Evolutionary conservation across 305 asterid species (phyloP), one percentile per base, ranked within the genome.

Genomic region (Fraxinus sp.): DNA sequence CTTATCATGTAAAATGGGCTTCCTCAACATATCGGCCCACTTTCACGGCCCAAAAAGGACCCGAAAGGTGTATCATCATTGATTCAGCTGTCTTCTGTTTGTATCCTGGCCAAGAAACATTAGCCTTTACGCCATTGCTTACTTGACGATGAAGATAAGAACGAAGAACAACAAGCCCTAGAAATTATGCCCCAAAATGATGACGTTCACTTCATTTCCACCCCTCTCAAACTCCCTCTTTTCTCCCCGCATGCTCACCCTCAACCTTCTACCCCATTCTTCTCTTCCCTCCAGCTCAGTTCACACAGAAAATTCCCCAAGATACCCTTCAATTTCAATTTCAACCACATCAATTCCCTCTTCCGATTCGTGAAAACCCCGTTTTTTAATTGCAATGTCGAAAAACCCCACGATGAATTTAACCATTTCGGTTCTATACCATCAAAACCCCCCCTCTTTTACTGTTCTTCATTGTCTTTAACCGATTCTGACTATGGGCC

Each of bases 381-480:
- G 9, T 77, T 87, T 73, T 43, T 81, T 20, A 79, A 70, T 66
- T 76, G 30, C 59, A 83, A 83, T 62, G 57, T 83, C 85, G 81
- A 32, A 30, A 87, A 82, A 78, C 87, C 85, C 46, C 36, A 10
- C 1, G 74, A 66, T 33, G 11, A 33, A 35, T 26, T 75, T 35
- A 36, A 4, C 26, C 79, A 33, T 28, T 84, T 85, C 75, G 84
- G 20, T n/a, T 84, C 35, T 66, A 55, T 26, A 1, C 83, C 20
- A 73, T 76, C 52, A 62, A 87, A 80, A 0, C 74, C 88, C 36
- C 93, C 92, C 16, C 90, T 91, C 24, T 88, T 94, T 66, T 90
- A 95, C 89, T 95, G 91, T n/a, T 90, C 98, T 52, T 81, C 98
- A 13, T 78, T 95, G 16, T 85, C 89, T 30, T 78, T 92, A 46